Base-by-base conservation (phyloP, 345 rosid genomes). In the Dipteronia dyeriana region DNA sequence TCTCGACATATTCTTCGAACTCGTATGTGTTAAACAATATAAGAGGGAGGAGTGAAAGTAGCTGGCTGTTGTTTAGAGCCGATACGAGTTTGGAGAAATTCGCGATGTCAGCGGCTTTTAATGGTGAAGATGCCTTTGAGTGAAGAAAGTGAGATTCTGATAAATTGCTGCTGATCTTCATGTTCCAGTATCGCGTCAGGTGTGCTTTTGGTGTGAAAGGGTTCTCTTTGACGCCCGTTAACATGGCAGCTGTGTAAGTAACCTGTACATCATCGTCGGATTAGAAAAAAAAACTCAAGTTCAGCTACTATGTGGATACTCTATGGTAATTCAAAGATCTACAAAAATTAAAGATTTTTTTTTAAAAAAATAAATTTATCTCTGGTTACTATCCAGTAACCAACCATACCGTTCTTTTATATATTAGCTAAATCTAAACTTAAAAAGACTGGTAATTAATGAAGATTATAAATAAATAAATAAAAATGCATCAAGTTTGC, bases 111-210 rank as follows among this genome's bases (percentile, higher is more conserved):
- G 88, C 88, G 22, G 91, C 89, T 47, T 63, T 89, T 4, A 93
- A 57, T 7, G 98, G 98, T 7, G 45, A 34, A 0, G 98, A 95
- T 0, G 90, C 97, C 66, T 91, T 95, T 22, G 99, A 90, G 63
- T 93, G 82, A 43, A 95, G 80, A 76, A 95, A 90, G 31, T 66
- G 69, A 38, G 96, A 86, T 65, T 83, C 83, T 41, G 90, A 80
- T 45, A 81, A 80, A 45, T 83, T 68, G 80, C 17, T 78, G 22
- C 61, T 82, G 89, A 95, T 85, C 86, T 85, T 86, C 68, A 91
- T 91, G 85, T 91, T 90, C 99, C 98, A 95, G 89, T 93, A 91
- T 70, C 99, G 97, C 69, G 88, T 78, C 31, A 95, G 79, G 22
- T 86, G 87, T 0, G 96, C 92, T 71, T 86, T 93, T 0, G 99